A percentile compares a stretch with the other conserved stretches of the same genome.
phyloP scores from a whole-genome alignment of 2,329 filamentous ascomycete species.

The Colletotrichum truncatum region DNA sequence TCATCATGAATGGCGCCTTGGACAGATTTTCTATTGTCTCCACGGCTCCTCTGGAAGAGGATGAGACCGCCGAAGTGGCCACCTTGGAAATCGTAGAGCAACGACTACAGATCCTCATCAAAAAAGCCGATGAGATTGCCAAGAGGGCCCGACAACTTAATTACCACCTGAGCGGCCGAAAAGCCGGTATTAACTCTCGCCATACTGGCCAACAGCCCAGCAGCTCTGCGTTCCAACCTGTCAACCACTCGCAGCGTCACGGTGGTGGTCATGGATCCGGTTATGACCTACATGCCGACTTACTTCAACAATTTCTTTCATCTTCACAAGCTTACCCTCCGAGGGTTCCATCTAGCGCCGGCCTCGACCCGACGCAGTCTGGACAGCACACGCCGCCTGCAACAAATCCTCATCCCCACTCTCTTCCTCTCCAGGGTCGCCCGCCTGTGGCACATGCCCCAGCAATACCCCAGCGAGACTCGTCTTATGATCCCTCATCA shows the following conservation, averaged over 20 bases:
- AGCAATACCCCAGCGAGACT: constrained; percentile 38
- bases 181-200: constrained; percentile 75
- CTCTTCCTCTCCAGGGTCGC: constrained; percentile 37
- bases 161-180: constrained; percentile 79
- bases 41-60: constrained; percentile 82
- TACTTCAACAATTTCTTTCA: constrained; percentile 62
- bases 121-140: constrained; percentile 79
- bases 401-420: constrained; percentile 33
- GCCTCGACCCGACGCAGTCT: constrained; percentile 33
- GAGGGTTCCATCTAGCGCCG: constrained; percentile 21
- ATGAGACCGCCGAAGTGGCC: constrained; percentile 85
- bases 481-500: constrained; percentile 39
- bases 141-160: constrained; percentile 77
- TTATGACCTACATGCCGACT: constrained; percentile 62
- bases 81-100: constrained; percentile 86
- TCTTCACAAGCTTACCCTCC: constrained; percentile 33
- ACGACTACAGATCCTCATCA: constrained; percentile 79
- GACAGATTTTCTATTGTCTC: constrained; percentile 79
- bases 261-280: constrained; percentile 38
- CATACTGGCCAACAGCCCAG: constrained; percentile 54
- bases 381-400: constrained; percentile 39
- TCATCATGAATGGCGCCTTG: constrained; percentile 84
- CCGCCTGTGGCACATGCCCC: constrained; percentile 38
- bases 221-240: constrained; percentile 45
- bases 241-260: constrained; percentile 39